Conservation (phyloP, 2,329 filamentous ascomycete genomes). For the Hortaea sp. region DNA sequence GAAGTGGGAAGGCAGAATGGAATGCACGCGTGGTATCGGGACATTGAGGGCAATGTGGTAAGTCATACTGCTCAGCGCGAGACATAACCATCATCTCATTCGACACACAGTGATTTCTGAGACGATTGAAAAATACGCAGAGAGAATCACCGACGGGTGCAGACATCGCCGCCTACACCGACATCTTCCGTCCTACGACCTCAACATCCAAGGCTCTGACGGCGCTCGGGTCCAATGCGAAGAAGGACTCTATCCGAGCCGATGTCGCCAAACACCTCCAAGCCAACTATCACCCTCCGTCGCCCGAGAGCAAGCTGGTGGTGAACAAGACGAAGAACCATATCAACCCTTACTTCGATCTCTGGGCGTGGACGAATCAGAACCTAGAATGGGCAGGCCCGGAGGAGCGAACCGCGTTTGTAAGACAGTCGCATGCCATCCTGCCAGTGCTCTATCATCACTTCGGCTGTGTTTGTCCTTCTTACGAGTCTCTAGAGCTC, state of each 20-base stretch:
- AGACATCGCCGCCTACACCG: constrained; percentile 57
- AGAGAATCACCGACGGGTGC: constrained; percentile 37
- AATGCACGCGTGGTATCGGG: constrained; percentile 43
- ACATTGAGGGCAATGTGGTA: constrained; percentile 30
- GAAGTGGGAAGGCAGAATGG: constrained; percentile 36
- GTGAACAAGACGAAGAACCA: constrained; percentile 35
- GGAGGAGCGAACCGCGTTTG: constrained; percentile 40
- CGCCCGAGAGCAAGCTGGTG: constrained; percentile 19
- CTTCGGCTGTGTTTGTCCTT: constrained; percentile 63
- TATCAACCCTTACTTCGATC: constrained; percentile 57
- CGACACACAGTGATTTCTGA: constrained; percentile 6
- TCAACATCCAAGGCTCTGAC: constrained; percentile 53
- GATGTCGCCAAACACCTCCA: constrained; percentile 48
- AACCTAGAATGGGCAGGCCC: constrained; percentile 58
- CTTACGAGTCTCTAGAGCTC: constrained; percentile 54
- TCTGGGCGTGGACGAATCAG: constrained; percentile 56
- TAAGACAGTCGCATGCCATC: constrained; percentile 54
- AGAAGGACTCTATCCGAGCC: constrained; percentile 51
- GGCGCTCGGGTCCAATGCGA: constrained; percentile 55
- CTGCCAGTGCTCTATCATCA: constrained; percentile 69
- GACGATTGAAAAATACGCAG: constrained; percentile 2
- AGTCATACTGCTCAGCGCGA: constrained; percentile 2
- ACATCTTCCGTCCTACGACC: constrained; percentile 54
- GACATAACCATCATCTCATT: background rate
- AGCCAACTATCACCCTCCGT: constrained; percentile 43